Conservation (phyloP, 202 grass and related monocot species). For the Carex arenaria region DNA sequence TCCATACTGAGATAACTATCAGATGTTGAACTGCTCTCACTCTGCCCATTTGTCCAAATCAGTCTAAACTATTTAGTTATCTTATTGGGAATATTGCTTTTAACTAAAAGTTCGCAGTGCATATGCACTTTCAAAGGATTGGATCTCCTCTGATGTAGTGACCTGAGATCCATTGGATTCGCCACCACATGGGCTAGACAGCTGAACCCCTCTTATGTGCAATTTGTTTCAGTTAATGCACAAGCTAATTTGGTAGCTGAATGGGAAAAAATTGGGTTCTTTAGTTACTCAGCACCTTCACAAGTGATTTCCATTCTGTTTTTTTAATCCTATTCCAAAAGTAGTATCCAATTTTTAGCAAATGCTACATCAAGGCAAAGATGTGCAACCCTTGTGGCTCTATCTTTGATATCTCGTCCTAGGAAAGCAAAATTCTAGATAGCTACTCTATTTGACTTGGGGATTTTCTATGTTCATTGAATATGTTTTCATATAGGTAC, state of each 20-base stretch:
- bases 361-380: background rate
- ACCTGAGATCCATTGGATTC: background rate
- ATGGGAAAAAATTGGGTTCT: background rate
- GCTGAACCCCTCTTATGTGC: background rate
- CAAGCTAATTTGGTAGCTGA: background rate
- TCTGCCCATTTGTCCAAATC: background rate
- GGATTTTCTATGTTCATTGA: background rate
- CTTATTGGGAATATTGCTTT: background rate
- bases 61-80: background rate
- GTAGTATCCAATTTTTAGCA: background rate
- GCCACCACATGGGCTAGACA: background rate
- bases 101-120: background rate
- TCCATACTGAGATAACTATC: background rate
- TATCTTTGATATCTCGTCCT: background rate
- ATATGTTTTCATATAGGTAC: background rate
- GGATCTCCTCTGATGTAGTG: background rate
- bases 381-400: background rate
- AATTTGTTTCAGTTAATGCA: background rate
- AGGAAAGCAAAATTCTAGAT: background rate
- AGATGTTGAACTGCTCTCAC: background rate
- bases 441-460: background rate
- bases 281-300: background rate
- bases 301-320: background rate
- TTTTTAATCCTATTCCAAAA: background rate
- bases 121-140: background rate